Base-by-base conservation (phyloP, 1,284 basidiomycete genomes). In the Ceratobasidium sp. region DNA sequence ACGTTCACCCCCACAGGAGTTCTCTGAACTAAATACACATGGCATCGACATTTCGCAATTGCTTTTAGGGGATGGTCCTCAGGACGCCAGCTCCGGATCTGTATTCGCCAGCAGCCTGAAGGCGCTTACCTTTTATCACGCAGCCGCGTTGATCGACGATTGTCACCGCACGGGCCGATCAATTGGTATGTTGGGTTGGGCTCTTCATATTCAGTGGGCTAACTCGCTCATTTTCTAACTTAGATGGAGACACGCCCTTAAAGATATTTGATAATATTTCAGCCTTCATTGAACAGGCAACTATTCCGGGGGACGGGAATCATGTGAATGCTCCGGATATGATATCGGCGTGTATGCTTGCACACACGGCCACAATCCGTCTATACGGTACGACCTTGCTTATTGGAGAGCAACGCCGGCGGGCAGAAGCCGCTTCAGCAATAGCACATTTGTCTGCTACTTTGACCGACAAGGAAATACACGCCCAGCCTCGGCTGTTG, bases 101-200 rank as follows among this genome's bases (percentile, higher is more conserved):
- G 43, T 43, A 11, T 68, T 68, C 43, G 65, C 49, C 19, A 53
- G 31, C 27, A 16, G n/a, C 14, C 41, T 68, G 65, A 68, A 43
- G 43, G 49, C 48, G 29, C 8, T 68, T n/a, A 29, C 65, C 8
- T 54, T 68, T 54, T 68, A 53, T 39, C 51, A 68, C 13, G 51
- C 51, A 9, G 51, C 49, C 24, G 65, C 37, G 16, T 43, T 39
- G 13, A 24, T 68, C 34, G 37, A 39, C n/a, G 65, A 68, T 41
- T n/a, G 31, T 41, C 13, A 14, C 41, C 49, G n/a, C 16, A 56
- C 65, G 14, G 29, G n/a, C 27, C 49, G 51, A 14, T 54, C 34
- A 39, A 5, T 54, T 34, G 65, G 65, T 68, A 24, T 13, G 49
- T 24, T 8, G 19, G 8, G 6, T 37, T 16, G 16, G 29, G 3